Evolutionary conservation across 2,329 filamentous ascomycete species (phyloP), one percentile per base, ranked within the genome.

Genomic region (Thermoascus crustaceus): DNA sequence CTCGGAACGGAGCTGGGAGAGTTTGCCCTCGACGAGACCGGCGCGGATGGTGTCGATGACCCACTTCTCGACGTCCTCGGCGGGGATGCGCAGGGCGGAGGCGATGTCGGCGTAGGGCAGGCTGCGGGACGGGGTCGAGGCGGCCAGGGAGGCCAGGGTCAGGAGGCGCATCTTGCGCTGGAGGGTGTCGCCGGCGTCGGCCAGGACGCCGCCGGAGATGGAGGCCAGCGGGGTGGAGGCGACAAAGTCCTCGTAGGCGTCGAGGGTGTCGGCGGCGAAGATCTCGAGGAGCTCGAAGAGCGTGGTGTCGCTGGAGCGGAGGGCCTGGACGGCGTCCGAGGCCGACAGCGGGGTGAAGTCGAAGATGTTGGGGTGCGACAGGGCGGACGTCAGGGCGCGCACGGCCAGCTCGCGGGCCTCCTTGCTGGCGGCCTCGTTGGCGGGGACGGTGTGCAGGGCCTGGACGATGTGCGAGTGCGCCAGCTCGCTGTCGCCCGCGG

Each of bases 11-110:
- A 89, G 76, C 69, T 98, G 91, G 40, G 84, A 91, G 49, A 98
- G 78, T 68, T 94, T 94, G 59, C 91, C 91, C 71, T 98, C 91
- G 34, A 98, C 85, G 23, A 98, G 78, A 21, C 88, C 87, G 31
- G 88, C 86, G 49, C 91, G 85, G 66, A 98, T 95, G 49, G 93
- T 88, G 61, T 98, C 91, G 55, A 98, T 98, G 48, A 93, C 86
- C 91, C 91, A 98, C 75, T 89, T 83, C 73, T 98, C 91, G 26
- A 96, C 86, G 45, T 96, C 86, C 45, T 84, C 80, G 30, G 68
- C 58, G 30, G 85, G 79, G 37, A 98, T 80, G 64, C 91, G 82
- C 30, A 98, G 78, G 4, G 86, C 82, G 57, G 82, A 82, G 46
- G 83, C 77, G 57, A 98, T 95, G 55, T 76, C 76, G 47, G 74